These are phyloP conservation scores for Pseudognaphalium luteoalbum DNA, from an alignment of 129 eudicot genomes.

Conservation along the genomic window DNA sequence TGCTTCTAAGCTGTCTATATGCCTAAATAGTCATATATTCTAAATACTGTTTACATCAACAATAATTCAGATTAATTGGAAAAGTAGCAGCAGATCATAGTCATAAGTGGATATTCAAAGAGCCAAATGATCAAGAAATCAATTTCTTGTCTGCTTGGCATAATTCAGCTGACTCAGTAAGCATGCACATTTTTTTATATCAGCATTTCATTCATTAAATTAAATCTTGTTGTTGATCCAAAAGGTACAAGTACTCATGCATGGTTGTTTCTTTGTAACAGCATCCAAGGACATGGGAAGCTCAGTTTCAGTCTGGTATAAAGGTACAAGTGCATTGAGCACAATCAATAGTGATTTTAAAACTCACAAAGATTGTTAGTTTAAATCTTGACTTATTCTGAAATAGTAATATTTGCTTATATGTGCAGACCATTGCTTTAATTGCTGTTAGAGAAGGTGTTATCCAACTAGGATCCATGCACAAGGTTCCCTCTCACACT, in stretches of 20 bases:
- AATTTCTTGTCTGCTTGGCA: conserved; percentile 98
- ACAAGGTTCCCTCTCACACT: conserved; percentile 58
- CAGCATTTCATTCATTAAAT: neutral
- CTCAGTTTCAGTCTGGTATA: conserved; percentile 97
- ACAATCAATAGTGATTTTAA: conserved; percentile 10
- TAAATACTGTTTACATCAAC: neutral
- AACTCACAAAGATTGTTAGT: neutral
- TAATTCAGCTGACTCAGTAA: conserved; percentile 90
- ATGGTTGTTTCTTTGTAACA: conserved; percentile 36
- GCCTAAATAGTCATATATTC: neutral
- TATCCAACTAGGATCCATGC: conserved; percentile 85
- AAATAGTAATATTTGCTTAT: neutral
- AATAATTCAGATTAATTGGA: conserved; percentile 72
- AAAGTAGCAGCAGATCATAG: conserved; percentile 98
- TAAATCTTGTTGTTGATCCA: neutral
- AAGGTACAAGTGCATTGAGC: conserved; percentile 55
- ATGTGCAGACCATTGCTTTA: conserved; percentile 89
- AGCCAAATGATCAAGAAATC: conserved; percentile 92
- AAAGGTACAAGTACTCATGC: neutral
- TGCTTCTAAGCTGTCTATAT: neutral
- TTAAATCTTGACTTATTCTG: neutral
- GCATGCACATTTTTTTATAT: neutral
- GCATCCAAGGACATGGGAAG: conserved; percentile 99
- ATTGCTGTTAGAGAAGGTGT: conserved; percentile 99
- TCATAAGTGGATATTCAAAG: conserved; percentile 95